Evolutionary conservation across 2,329 filamentous ascomycete species (phyloP), one percentile per base, ranked within the genome.

Genomic region (Exophiala lecanii-corni): DNA sequence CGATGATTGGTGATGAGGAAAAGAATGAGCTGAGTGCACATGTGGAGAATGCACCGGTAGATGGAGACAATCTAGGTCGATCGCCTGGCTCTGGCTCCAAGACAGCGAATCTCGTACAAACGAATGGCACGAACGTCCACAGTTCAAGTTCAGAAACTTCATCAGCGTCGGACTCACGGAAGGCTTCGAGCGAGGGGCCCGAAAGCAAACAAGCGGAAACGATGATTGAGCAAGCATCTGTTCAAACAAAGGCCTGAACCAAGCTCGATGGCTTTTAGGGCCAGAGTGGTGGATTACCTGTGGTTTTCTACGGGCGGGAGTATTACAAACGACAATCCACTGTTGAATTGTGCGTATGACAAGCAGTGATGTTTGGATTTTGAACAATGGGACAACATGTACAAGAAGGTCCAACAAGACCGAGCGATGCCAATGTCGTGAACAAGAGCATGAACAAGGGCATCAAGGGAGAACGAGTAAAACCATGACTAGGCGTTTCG

Each of bases 1-100:
- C 87, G 49, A 86, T 94, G 62, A 86, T 96, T 20, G 86, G 82
- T 0, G 79, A 76, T 28, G 75, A 81, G 37, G 76, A 81, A 31
- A 72, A 74, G 43, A 59, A 59, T 6, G 62, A 62, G 5, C 59
- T 57, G 40, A 56, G 57, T 26, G 41, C 55, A 4, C 64, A 68
- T 49, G 59, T 65, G 25, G 68, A 69, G 49, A 52, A 67, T 43
- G 55, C 53, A 7, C 36, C 41, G 16, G 37, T 42, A 33, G 30
- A 43, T 9, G 21, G 39, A 19, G 38, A 49, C 16, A 39, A 38
- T 3, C 49, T 26, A 12, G 23, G 7, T 12, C 7, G 7, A 7
- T 26, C 23, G 23, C 23, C 23, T 12, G 23, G 23, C 12, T 26
- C 23, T 26, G 23, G 23, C 12, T 26, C 23, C 7, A 26, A 26